Percentiles rank a stretch among this genome's conserved stretches.
These are phyloP conservation scores for Cryptosporidium tyzzeri DNA, from an alignment of 169 alveolate genomes.

Conservation along the genomic window DNA sequence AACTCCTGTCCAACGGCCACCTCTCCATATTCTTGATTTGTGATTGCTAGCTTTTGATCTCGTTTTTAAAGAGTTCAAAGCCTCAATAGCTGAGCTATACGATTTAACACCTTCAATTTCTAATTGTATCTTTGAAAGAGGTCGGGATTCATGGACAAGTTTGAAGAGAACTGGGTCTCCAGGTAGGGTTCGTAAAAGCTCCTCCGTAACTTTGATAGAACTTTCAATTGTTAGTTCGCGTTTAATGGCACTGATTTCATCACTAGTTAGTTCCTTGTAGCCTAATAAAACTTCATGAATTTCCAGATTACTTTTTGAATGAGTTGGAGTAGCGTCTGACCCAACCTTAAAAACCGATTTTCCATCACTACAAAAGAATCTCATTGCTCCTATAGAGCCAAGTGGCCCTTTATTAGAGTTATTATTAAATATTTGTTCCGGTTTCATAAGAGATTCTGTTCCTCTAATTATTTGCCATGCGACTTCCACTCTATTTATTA, in stretches of 20 bases:
- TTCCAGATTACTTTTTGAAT: slow-evolving; percentile 35
- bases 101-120: slow-evolving; percentile 26
- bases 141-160: slow-evolving; percentile 62
- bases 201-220: slow-evolving; percentile 43
- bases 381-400: slow-evolving; percentile 70
- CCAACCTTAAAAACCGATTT: slow-evolving; percentile 59
- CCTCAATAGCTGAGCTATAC: slow-evolving; percentile 58
- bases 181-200: slow-evolving; percentile 47
- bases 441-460: background rate
- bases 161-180: slow-evolving; percentile 60
- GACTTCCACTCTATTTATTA: slow-evolving; percentile 67
- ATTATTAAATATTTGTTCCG: too few species aligned
- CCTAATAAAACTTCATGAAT: slow-evolving; percentile 50
- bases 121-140: slow-evolving; percentile 27
- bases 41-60: background rate
- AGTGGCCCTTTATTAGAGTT: slow-evolving; percentile 1
- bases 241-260: background rate
- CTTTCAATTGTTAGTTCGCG: slow-evolving; percentile 1
- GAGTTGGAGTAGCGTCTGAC: slow-evolving; percentile 65
- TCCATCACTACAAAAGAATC: slow-evolving; percentile 72
- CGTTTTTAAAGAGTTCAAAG: slow-evolving; percentile 19
- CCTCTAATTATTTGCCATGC: slow-evolving; percentile 51
- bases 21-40: slow-evolving; percentile 65
- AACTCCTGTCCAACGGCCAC: slow-evolving; percentile 66
- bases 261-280: slow-evolving; percentile 32